Evolutionary conservation across 2,329 filamentous ascomycete species (phyloP).

Genomic region (Ophiostoma novo-ulmi): DNA sequence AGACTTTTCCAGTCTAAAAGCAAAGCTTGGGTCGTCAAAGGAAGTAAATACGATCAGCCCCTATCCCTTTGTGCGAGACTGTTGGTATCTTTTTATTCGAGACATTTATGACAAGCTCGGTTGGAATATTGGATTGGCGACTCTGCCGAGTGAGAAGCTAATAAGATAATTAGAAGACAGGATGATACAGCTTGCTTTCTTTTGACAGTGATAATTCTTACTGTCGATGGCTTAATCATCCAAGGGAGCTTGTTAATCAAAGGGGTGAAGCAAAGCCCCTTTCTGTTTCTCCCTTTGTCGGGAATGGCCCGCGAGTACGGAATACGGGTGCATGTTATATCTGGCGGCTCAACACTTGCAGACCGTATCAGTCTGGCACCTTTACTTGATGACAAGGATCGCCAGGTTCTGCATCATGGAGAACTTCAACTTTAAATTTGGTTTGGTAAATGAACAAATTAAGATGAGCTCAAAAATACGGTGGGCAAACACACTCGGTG

Average conservation of each 20-base stretch:
- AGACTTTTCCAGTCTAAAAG: not conserved
- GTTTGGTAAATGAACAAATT: not conserved
- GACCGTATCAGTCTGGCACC: not conserved
- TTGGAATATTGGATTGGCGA: not conserved
- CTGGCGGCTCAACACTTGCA: not conserved
- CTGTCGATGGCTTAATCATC: not conserved
- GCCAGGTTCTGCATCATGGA: not conserved
- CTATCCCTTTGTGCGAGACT: not conserved
- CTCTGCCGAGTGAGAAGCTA: not conserved
- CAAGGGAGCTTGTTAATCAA: not conserved
- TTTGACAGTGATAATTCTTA: not conserved
- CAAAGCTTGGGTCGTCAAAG: not conserved
- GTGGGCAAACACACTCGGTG: not conserved
- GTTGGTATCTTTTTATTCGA: not conserved
- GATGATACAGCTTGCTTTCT: not conserved
- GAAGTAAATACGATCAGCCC: not conserved
- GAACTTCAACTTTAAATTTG: not conserved
- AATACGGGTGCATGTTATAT: not conserved
- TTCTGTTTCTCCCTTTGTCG: not conserved
- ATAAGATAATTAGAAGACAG: not conserved
- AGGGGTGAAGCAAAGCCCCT: not conserved
- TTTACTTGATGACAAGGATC: not conserved
- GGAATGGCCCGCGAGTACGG: not conserved
- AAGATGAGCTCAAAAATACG: not conserved
- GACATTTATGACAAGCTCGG: not conserved